Evolutionary conservation across 495 filamentous ascomycete species (phyloP).

Genomic region (Talaromyces liani): DNA sequence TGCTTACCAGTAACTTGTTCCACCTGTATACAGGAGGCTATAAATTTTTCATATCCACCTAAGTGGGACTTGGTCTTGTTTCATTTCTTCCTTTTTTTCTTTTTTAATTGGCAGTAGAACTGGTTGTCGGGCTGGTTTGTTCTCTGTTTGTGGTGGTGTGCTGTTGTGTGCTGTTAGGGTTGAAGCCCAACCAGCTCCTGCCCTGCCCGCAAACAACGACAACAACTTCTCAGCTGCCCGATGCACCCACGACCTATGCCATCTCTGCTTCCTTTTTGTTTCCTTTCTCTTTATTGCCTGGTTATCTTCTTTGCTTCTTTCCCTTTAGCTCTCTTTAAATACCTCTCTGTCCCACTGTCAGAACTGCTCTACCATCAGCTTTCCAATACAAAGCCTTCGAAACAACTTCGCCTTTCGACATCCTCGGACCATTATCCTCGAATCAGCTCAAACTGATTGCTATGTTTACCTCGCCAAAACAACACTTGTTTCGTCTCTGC

Average conservation of each 20-base stretch:
- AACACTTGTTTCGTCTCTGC: background rate
- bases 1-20: background rate
- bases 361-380: background rate
- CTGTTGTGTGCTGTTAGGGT: background rate
- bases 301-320: background rate
- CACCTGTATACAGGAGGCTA: background rate
- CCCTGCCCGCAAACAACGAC: background rate
- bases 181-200: constrained; percentile 4
- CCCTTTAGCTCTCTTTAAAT: background rate
- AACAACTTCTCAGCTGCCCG: background rate
- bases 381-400: background rate
- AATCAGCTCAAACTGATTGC: background rate
- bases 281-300: background rate
- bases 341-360: background rate
- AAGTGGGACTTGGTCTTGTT: background rate
- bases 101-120: background rate
- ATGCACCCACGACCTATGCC: background rate
- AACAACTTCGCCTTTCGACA: background rate
- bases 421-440: background rate
- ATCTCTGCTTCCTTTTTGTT: background rate
- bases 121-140: background rate
- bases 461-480: constrained; percentile 1
- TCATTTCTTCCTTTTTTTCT: background rate
- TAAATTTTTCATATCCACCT: background rate
- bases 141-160: background rate